Evolutionary conservation across 2,329 filamentous ascomycete genomes (phyloP).

Genomic region (Spiromastix sp.): DNA sequence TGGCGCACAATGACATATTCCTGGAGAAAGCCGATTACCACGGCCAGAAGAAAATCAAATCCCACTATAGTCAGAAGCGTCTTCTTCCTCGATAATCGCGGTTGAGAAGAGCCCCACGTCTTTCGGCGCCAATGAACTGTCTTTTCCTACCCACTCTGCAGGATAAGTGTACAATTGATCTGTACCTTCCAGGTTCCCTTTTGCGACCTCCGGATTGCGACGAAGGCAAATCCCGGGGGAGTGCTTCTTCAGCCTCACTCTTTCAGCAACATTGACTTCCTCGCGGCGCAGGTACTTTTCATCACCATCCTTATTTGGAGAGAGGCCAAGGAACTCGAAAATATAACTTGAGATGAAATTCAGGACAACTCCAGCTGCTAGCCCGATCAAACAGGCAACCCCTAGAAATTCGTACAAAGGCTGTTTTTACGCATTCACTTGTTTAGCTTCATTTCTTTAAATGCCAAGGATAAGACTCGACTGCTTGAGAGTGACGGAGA

Average conservation of each 20-base stretch:
- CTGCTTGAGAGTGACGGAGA: not conserved
- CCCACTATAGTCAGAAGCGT: not conserved
- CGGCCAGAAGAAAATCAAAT: no score
- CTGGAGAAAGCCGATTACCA: no score
- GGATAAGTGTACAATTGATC: not conserved
- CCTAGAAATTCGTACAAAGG: constrained; percentile 47
- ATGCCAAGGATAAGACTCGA: constrained; percentile 5
- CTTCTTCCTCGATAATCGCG: not conserved
- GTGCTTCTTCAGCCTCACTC: no score
- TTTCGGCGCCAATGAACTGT: no score
- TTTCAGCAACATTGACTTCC: not conserved
- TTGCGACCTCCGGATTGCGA: not conserved
- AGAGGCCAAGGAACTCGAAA: constrained; percentile 1
- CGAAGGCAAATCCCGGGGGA: not conserved
- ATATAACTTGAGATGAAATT: constrained; percentile 42
- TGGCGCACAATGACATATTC: no score
- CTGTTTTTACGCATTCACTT: constrained; percentile 20
- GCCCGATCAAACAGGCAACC: constrained; percentile 57
- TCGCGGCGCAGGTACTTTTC: not conserved
- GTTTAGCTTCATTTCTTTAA: constrained; percentile 8
- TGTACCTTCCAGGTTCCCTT: not conserved
- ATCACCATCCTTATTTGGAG: not conserved
- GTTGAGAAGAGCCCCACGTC: not conserved
- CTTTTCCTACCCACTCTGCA: not conserved
- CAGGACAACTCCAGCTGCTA: constrained; percentile 50